Evolutionary conservation across 2,329 filamentous ascomycete genomes (phyloP).

Genomic region (Colletotrichum agaves): DNA sequence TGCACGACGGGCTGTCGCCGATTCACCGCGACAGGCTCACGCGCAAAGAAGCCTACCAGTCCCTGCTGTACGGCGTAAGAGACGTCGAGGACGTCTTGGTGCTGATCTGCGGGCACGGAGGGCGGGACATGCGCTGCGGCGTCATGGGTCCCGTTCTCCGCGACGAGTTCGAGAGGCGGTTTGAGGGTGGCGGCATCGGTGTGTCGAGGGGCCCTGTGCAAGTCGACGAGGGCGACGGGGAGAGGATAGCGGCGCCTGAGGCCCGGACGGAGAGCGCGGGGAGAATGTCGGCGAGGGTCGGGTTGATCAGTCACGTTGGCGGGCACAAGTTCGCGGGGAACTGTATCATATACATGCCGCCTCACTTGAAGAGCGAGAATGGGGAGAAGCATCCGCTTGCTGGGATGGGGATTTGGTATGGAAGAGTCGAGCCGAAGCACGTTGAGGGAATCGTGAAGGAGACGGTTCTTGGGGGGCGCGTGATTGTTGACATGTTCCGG

Average conservation of each 20-base stretch:
- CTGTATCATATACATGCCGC: conserved; percentile 82
- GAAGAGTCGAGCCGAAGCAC: conserved; percentile 77
- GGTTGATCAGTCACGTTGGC: conserved; percentile 81
- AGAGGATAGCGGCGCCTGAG: conserved; percentile 20
- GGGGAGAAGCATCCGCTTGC: conserved; percentile 67
- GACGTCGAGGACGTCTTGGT: conserved; percentile 77
- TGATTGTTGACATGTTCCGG: conserved; percentile 77
- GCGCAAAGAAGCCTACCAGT: conserved; percentile 63
- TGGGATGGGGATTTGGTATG: conserved; percentile 85
- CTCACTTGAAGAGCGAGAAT: conserved; percentile 51
- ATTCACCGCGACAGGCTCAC: conserved; percentile 64
- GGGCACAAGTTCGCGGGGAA: conserved; percentile 90
- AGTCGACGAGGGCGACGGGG: conserved; percentile 43
- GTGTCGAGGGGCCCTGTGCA: conserved; percentile 60
- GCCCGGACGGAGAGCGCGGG: conserved; percentile 28
- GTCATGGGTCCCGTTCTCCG: conserved; percentile 79
- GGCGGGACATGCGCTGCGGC: conserved; percentile 85
- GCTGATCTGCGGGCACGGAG: conserved; percentile 88
- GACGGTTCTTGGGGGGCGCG: conserved; percentile 73
- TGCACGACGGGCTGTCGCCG: conserved; percentile 68
- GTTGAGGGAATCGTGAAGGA: conserved; percentile 80
- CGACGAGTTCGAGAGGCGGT: conserved; percentile 73
- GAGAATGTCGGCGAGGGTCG: conserved; percentile 66
- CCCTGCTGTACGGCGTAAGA: conserved; percentile 64
- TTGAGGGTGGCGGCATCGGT: conserved; percentile 60